Base-by-base conservation (phyloP, 208 protist genomes). In the Herpetomonas tarakana region DNA sequence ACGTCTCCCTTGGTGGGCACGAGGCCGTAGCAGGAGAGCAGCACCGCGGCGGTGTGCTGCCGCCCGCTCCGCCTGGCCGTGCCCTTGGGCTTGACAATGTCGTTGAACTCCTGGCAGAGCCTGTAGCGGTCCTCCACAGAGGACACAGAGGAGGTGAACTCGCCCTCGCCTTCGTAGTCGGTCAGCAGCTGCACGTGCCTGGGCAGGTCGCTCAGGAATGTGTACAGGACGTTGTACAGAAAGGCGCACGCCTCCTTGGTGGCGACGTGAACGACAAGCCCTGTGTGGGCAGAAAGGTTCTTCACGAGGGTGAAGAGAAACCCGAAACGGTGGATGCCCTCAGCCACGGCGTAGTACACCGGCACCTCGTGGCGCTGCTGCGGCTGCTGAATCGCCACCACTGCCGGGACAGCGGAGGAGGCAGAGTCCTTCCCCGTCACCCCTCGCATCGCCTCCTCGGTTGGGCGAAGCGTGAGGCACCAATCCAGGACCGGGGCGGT, bases 151-250 rank as follows among this genome's bases (percentile, higher is more conserved):
- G 73, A 26, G 27, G 3, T 27, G 44, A 18, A 86, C 35, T 24
- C 57, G 29, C 80, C 77, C 21, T 67, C 68, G 0, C 78, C 86
- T 30, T 87, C 86, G 67, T 81, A 88, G 72, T 92, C 86, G 44
- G 64, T 70, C 2, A 89, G 65, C 4, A 92, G 29, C 24, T 74
- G 54, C 46, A 89, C 46, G 29, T 68, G 52, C 1, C 71, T 18
- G 0, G 76, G 77, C 56, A 91, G 57, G 49, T 84, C 75, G 39
- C 66, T 65, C 12, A 84, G 28, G 11, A 83, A 62, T 1, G 71
- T 54, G 65, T 80, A 80, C 30, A 92, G 71, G 4, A 71, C 62
- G 55, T 86, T 66, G 64, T 76, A 81, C 29, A 88, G 58, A 31
- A 86, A 92, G 22, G 66, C 56, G 29, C 63, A 74, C 31, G 63